A percentile compares a stretch with the other conserved stretches of the same genome.
Evolutionary conservation across 345 rosid species (phyloP).

Genomic region (Sonneratia alba): DNA sequence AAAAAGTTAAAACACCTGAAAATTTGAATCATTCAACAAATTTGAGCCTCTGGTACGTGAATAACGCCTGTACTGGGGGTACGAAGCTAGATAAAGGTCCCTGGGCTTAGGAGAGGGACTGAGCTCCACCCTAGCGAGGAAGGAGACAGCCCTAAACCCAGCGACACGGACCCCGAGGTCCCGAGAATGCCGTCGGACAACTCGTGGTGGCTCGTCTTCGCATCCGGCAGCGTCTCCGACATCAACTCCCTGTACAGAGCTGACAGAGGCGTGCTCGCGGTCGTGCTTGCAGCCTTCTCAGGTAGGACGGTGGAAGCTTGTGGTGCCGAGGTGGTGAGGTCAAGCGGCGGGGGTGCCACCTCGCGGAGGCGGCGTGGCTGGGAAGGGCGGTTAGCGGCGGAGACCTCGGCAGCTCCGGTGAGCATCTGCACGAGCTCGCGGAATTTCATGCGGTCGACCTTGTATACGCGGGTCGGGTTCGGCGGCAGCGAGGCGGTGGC

Average conservation of each 20-base stretch:
- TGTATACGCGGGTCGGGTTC: conserved; percentile 58
- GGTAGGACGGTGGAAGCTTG: not conserved
- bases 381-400: conserved; percentile 16
- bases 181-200: not conserved
- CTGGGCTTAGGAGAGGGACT: conserved; percentile 17
- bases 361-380: conserved; percentile 23
- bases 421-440: conserved; percentile 78
- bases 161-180: conserved; percentile 5
- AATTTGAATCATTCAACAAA: not conserved
- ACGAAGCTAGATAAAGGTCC: conserved; percentile 41
- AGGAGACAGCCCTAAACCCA: conserved; percentile 36
- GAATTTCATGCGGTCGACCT: conserved; percentile 66
- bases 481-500: conserved; percentile 58
- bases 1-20: not conserved
- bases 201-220: not conserved
- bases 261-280: conserved; percentile 15
- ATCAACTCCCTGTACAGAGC: conserved; percentile 20
- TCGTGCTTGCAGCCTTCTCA: not conserved
- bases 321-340: conserved; percentile 7
- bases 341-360: conserved; percentile 40
- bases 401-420: conserved; percentile 33
- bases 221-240: conserved; percentile 12
- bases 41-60: not conserved
- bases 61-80: not conserved
- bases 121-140: conserved; percentile 17